Evolutionary conservation across 441 rosid genomes (phyloP).

Genomic region (Macaranga tanarius): DNA sequence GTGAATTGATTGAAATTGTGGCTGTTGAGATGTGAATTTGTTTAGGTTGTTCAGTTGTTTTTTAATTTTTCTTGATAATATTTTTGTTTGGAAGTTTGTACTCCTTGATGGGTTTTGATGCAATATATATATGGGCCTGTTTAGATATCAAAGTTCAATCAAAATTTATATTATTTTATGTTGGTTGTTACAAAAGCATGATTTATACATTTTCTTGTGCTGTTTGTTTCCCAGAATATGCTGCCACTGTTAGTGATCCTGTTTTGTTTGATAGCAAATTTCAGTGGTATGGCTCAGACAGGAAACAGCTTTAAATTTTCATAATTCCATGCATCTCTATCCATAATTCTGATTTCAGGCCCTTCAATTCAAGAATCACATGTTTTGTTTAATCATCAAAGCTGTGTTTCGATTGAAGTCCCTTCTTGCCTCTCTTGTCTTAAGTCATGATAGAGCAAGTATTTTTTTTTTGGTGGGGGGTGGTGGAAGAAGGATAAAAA

Average conservation of each 20-base stretch:
- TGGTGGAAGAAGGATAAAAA: neutral
- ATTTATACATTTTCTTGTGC: neutral
- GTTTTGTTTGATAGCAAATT: neutral
- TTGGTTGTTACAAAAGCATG: neutral
- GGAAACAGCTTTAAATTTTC: neutral
- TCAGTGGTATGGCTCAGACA: neutral
- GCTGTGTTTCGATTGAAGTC: neutral
- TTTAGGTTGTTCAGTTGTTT: neutral
- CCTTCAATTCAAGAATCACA: neutral
- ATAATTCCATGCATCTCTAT: neutral
- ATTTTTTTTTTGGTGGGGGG: neutral
- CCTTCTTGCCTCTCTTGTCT: neutral
- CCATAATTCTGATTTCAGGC: neutral
- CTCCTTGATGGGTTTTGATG: neutral
- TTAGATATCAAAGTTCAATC: too few species aligned
- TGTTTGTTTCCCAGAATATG: neutral
- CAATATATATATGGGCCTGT: too few species aligned
- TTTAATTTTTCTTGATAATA: conserved; percentile 1
- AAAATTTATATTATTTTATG: too few species aligned
- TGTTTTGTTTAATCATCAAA: neutral
- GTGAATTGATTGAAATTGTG: neutral
- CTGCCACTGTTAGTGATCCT: neutral
- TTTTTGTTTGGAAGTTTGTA: neutral
- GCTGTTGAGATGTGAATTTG: too few species aligned
- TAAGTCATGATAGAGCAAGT: neutral